Base-by-base conservation (phyloP, 1,284 basidiomycete genomes). In the Chalciporus sp. region DNA sequence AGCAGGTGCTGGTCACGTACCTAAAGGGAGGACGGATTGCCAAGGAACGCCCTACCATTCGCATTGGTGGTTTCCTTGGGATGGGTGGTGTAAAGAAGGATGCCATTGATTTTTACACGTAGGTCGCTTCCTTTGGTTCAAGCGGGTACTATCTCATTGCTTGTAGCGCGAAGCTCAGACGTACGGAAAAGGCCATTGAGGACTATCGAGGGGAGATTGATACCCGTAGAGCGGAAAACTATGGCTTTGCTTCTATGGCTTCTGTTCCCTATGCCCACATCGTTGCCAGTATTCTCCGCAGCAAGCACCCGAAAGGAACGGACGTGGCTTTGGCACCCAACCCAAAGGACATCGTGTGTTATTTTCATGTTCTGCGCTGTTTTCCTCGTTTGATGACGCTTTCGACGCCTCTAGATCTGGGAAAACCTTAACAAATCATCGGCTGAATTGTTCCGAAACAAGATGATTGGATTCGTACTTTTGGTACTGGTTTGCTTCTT, bases 221-320 rank as follows among this genome's bases (percentile, higher is more conserved):
- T 65, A 80, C 78, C 16, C 80, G 85, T 56, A 90, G 90, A 69
- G 81, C 93, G 2, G 93, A 96, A 73, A 92, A 85, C 67, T 96
- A 95, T 70, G 95, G 93, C 14, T 96, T 96, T 69, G 93, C 94
- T 3, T 94, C 92, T 20, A 91, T 97, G 85, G 94, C 92, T 48
- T 88, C 94, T 0, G 90, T 97, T 10, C 88, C 92, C 0, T 95
- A 94, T 64, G 94, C 95, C 0, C 92, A 95, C 62, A 81, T 90
- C 44, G 92, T 94, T 12, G 91, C 89, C 2, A 84, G 85, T 60
- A 75, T 86, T 58, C 76, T 94, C 40, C 71, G 73, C 42, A 73
- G 74, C 55, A 94, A 93, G 67, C 81, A 80, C 58, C 84, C 88
- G 5, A 88, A 88, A 62, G 89, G 90, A 8, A 83, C 90, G 0